phyloP scores from a whole-genome alignment of 495 filamentous ascomycete species.

The Astrocystis sublimbata region DNA sequence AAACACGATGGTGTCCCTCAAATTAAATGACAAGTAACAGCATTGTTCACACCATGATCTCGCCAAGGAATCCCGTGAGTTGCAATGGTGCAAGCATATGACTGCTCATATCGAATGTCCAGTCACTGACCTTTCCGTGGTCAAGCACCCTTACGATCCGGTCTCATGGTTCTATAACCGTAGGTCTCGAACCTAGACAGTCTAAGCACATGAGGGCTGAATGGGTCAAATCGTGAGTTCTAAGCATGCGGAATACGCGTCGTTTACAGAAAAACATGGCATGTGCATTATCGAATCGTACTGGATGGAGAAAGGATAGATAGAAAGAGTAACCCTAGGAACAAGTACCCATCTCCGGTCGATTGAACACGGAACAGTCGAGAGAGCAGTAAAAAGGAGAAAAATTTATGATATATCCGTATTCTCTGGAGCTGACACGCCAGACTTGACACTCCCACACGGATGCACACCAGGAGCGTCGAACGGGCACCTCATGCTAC shows the following conservation, averaged over 20 bases:
- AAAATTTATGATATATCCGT: conserved; percentile 41
- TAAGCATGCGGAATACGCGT: neutral
- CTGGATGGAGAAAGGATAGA: conserved; percentile 35
- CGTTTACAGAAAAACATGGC: conserved; percentile 23
- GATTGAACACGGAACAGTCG: conserved; percentile 33
- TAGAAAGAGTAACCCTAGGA: conserved; percentile 36
- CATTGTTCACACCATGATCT: neutral
- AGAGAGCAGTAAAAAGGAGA: conserved; percentile 39
- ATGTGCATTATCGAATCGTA: conserved; percentile 40
- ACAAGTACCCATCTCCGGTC: conserved; percentile 38
- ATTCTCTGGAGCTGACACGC: conserved; percentile 40
- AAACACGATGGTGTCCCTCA: no score
- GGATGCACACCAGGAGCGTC: conserved; percentile 26
- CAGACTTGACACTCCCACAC: conserved; percentile 39
- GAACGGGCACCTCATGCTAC: conserved; percentile 12
- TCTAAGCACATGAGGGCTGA: neutral
- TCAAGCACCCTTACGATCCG: neutral
- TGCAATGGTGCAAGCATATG: neutral
- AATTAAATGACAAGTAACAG: no score
- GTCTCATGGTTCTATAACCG: neutral
- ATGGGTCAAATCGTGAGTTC: neutral
- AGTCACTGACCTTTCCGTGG: neutral
- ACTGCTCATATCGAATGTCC: neutral
- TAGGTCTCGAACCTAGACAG: no score
- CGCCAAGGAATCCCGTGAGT: neutral